phyloP scores from a whole-genome alignment of 139 green algal species.

The Auxenochlorella pyrenoidosa region DNA sequence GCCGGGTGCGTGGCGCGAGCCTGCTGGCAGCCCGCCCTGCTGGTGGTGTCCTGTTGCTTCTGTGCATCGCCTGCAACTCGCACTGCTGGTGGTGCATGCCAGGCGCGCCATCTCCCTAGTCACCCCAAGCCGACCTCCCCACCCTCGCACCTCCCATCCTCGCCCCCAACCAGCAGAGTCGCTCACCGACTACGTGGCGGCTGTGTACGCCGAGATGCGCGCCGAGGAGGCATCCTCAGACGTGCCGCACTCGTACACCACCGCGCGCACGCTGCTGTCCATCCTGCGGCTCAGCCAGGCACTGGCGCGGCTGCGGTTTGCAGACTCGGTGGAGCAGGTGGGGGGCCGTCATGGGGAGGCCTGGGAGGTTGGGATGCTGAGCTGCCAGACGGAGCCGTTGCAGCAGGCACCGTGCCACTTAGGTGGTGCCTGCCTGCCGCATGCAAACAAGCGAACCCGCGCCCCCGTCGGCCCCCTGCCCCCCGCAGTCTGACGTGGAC shows the following conservation, averaged over 20 bases:
- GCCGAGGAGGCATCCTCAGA: slow-evolving; percentile 57
- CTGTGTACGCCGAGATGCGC: slow-evolving; percentile 89
- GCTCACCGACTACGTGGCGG: slow-evolving; percentile 92
- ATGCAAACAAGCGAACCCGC: no score
- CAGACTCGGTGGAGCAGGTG: slow-evolving; percentile 64
- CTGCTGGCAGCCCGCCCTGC: no score
- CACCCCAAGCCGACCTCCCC: no score
- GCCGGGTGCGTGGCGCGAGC: no score
- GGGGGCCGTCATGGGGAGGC: no score
- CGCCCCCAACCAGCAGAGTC: slow-evolving; percentile 33
- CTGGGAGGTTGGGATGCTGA: no score
- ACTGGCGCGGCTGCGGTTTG: slow-evolving; percentile 86
- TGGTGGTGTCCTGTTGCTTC: no score
- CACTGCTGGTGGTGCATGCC: no score
- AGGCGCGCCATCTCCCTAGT: neutral
- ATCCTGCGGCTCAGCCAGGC: slow-evolving; percentile 94
- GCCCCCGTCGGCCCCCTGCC: neutral
- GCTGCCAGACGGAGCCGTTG: no score
- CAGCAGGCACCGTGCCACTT: no score
- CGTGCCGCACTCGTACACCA: slow-evolving; percentile 86
- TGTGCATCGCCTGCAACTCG: no score
- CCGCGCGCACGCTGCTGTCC: slow-evolving; percentile 94
- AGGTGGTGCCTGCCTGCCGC: no score
- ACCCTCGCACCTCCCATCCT: neutral
- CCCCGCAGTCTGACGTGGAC: slow-evolving; percentile 87